Conservation (phyloP, 2,329 filamentous ascomycete genomes). For the Coniochaeta sp. region DNA sequence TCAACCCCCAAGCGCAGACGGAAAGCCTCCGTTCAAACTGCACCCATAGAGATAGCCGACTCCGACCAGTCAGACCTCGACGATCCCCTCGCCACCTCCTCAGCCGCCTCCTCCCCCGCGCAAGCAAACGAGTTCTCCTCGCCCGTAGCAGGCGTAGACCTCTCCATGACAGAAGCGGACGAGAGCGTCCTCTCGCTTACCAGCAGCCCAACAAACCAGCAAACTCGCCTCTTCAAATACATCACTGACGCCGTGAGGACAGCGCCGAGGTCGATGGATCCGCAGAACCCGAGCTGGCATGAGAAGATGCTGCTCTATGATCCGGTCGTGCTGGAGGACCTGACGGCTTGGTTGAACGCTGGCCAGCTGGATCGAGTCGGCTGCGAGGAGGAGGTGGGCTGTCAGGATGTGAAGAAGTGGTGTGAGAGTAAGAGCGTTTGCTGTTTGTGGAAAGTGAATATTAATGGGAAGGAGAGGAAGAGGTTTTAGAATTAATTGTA, state of each 20-base stretch:
- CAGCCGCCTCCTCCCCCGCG: slow-evolving; percentile 24
- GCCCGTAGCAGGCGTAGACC: slow-evolving; percentile 27
- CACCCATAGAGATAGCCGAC: slow-evolving; percentile 42
- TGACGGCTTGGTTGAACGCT: slow-evolving; percentile 75
- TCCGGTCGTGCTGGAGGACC: slow-evolving; percentile 79
- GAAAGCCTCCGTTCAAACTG: slow-evolving; percentile 2
- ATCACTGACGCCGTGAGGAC: slow-evolving; percentile 50
- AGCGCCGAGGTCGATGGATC: slow-evolving; percentile 41
- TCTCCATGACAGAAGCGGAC: slow-evolving; percentile 35
- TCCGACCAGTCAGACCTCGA: slow-evolving; percentile 30
- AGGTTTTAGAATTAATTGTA: slow-evolving; percentile 23
- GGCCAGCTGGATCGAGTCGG: slow-evolving; percentile 57
- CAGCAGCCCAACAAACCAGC: slow-evolving; percentile 30
- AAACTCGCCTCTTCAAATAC: slow-evolving; percentile 38
- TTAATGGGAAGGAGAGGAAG: slow-evolving; percentile 46
- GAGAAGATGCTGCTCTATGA: slow-evolving; percentile 95
- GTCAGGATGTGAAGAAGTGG: slow-evolving; percentile 73
- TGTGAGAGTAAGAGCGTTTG: slow-evolving; percentile 83
- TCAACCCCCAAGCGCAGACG: slow-evolving; percentile 19
- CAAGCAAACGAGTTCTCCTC: slow-evolving; percentile 36
- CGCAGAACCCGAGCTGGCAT: slow-evolving; percentile 62
- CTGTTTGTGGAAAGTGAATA: slow-evolving; percentile 63
- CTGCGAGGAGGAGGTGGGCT: slow-evolving; percentile 57
- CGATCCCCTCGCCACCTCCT: slow-evolving; percentile 2
- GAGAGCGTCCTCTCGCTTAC: slow-evolving; percentile 35